phyloP scores from a whole-genome alignment of 352 stramenopile genomes.

The Phytophthora meadii region DNA sequence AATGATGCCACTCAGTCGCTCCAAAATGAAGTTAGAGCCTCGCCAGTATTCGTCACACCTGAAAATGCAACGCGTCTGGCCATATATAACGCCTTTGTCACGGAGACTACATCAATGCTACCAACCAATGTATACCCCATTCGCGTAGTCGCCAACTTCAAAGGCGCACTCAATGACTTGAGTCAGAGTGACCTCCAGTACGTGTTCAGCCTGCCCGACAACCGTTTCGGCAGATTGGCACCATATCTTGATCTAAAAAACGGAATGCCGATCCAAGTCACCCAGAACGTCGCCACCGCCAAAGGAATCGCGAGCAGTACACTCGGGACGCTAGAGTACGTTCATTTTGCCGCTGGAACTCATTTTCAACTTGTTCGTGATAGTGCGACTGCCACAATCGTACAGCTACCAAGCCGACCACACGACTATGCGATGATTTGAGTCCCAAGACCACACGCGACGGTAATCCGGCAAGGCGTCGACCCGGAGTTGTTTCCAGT shows the following conservation, averaged over 20 bases:
- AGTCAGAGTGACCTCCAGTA: too few relatives aligned
- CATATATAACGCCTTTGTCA: constrained; percentile 1
- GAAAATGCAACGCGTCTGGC: constrained; percentile 2
- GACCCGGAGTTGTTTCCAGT: not conserved
- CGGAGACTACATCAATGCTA: not conserved
- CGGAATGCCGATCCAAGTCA: constrained; percentile 31
- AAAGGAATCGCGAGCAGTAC: constrained; percentile 5
- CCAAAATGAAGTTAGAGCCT: too few relatives aligned
- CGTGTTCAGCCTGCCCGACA: not conserved
- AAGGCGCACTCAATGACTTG: too few relatives aligned
- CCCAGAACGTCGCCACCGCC: constrained; percentile 6
- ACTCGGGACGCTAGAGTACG: not conserved
- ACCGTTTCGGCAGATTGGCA: constrained; percentile 10
- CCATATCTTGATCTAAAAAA: constrained; percentile 20
- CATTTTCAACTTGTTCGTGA: constrained; percentile 14
- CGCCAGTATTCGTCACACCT: constrained; percentile 1
- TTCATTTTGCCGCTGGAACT: not conserved
- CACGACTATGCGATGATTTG: too few relatives aligned
- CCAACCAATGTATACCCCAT: too few relatives aligned
- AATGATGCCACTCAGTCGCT: too few relatives aligned
- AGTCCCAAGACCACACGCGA: too few relatives aligned
- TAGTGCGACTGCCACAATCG: not conserved
- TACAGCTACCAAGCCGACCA: not conserved
- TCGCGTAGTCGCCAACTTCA: too few relatives aligned
- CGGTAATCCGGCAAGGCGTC: too few relatives aligned